Conservation (phyloP, 2,329 filamentous ascomycete species). For the Fusarium continuum region DNA sequence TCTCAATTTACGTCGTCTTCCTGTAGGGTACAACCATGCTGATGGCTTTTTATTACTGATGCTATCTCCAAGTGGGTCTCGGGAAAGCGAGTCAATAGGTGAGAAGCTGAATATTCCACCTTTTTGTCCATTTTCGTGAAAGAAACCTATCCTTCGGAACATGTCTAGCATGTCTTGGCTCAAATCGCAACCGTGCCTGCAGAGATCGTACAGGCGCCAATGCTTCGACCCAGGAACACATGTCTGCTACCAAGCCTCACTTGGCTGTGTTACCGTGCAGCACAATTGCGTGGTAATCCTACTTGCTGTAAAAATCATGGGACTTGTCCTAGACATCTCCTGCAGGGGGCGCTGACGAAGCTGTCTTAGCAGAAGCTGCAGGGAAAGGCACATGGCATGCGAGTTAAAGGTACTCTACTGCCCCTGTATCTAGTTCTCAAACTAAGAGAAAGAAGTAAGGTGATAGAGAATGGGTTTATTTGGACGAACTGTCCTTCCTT, state of each 20-base stretch:
- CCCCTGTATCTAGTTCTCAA: neutral
- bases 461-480: neutral
- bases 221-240: neutral
- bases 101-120: neutral
- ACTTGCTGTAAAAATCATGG: constrained; percentile 1
- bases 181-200: neutral
- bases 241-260: constrained; percentile 16
- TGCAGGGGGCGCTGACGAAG: neutral
- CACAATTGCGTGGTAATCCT: constrained; percentile 3
- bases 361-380: constrained; percentile 19
- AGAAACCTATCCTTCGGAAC: constrained; percentile 6
- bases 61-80: constrained; percentile 6
- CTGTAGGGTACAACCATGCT: neutral
- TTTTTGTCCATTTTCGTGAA: neutral
- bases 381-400: constrained; percentile 7
- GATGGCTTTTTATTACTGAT: neutral
- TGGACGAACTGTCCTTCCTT: constrained; percentile 3
- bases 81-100: neutral
- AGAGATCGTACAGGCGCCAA: constrained; percentile 18
- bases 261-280: constrained; percentile 5
- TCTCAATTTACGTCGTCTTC: neutral
- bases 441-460: neutral
- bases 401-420: constrained; percentile 1
- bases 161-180: constrained; percentile 18
- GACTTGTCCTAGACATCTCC: constrained; percentile 4